Evolutionary conservation across 345 rosid species (phyloP).

Genomic region (Eucalyptus leucophloia): DNA sequence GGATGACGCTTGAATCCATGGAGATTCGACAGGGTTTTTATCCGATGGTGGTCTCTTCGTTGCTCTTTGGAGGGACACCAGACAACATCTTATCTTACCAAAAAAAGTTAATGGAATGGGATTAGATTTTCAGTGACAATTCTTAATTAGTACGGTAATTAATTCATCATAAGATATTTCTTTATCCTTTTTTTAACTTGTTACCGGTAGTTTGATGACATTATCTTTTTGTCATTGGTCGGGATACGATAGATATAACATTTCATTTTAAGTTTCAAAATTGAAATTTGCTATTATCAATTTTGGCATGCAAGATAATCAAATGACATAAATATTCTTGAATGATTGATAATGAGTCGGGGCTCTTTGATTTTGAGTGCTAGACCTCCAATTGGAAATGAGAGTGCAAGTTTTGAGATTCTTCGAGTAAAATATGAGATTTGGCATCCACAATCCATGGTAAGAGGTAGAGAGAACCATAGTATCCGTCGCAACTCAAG

Average conservation of each 20-base stretch:
- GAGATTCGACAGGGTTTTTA: not conserved
- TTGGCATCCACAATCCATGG: not conserved
- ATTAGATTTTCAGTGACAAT: not conserved
- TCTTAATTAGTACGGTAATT: not conserved
- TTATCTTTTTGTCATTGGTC: too few relatives aligned
- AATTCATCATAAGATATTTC: not conserved
- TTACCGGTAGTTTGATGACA: too few relatives aligned
- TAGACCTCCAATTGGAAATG: not conserved
- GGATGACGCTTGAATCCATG: conserved; percentile 21
- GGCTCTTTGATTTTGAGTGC: not conserved
- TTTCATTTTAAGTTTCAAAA: too few relatives aligned
- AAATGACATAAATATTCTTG: not conserved
- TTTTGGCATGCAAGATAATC: not conserved
- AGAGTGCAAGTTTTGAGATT: not conserved
- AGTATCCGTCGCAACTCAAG: not conserved
- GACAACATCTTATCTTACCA: not conserved
- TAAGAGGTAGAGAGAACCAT: not conserved
- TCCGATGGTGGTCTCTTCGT: not conserved
- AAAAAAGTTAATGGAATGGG: not conserved
- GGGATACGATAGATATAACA: too few relatives aligned
- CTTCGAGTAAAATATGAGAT: not conserved
- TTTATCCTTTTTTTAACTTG: not conserved
- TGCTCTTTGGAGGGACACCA: not conserved
- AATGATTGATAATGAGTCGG: not conserved
- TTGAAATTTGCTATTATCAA: too few relatives aligned